These are phyloP conservation scores for Botrytis cinerea DNA, from an alignment of 2,329 filamentous ascomycete genomes.

Conservation along the genomic window DNA sequence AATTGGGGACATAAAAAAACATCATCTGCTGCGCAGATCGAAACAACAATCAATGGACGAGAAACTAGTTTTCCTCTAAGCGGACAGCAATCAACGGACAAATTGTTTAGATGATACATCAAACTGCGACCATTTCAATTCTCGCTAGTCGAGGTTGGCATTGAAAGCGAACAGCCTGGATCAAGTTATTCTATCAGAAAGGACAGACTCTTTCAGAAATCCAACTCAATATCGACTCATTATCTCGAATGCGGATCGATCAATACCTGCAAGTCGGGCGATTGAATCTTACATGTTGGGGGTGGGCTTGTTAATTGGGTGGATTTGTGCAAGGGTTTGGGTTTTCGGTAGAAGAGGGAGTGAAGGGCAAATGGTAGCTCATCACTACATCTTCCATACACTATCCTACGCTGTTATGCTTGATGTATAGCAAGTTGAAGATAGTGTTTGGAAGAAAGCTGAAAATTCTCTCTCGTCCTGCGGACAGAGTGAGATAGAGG, in stretches of 20 bases:
- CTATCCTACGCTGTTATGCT: neutral
- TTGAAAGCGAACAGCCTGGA: slow-evolving; percentile 5
- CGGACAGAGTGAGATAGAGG: neutral
- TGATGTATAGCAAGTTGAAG: neutral
- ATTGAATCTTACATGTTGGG: slow-evolving; percentile 17
- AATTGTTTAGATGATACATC: slow-evolving; percentile 27
- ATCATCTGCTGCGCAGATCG: slow-evolving; percentile 24
- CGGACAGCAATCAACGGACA: slow-evolving; percentile 7
- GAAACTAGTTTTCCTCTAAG: slow-evolving; percentile 28
- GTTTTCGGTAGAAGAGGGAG: slow-evolving; percentile 8
- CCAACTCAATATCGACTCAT: neutral
- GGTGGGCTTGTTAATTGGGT: neutral
- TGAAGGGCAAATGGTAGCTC: slow-evolving; percentile 35
- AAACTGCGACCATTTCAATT: slow-evolving; percentile 29
- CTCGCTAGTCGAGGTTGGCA: slow-evolving; percentile 27
- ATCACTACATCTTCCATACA: slow-evolving; percentile 39
- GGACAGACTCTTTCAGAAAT: neutral
- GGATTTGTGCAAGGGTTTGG: neutral
- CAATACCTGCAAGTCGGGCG: slow-evolving; percentile 8
- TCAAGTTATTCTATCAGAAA: slow-evolving; percentile 4
- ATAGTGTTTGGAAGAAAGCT: neutral
- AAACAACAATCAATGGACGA: slow-evolving; percentile 24
- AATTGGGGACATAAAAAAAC: slow-evolving; percentile 24
- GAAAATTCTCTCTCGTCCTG: slow-evolving; percentile 11
- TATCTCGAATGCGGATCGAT: slow-evolving; percentile 15